Conservation (phyloP, 2,329 filamentous ascomycete genomes). For the Amauroascus verrucosus region DNA sequence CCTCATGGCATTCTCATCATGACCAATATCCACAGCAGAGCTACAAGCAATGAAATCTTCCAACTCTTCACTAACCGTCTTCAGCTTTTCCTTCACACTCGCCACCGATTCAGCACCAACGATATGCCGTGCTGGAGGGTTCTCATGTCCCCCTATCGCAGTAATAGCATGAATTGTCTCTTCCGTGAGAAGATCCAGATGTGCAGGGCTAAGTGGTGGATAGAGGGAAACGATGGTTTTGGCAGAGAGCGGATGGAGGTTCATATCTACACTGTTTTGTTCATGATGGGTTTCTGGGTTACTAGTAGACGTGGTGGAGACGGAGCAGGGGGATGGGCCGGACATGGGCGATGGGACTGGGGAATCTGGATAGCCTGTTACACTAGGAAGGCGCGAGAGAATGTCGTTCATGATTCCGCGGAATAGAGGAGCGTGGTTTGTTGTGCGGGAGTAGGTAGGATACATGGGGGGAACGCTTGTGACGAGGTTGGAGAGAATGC, state of each 20-base stretch:
- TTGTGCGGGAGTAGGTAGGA: slow-evolving; percentile 56
- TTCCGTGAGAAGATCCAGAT: slow-evolving; percentile 64
- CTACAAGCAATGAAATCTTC: slow-evolving; percentile 94
- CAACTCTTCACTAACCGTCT: slow-evolving; percentile 88
- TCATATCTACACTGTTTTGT: slow-evolving; percentile 13
- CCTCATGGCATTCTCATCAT: slow-evolving; percentile 23
- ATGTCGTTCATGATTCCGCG: slow-evolving; percentile 74
- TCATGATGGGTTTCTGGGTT: slow-evolving; percentile 5
- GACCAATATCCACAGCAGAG: slow-evolving; percentile 58
- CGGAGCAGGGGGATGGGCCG: neutral
- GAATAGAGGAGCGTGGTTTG: slow-evolving; percentile 67
- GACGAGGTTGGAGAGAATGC: slow-evolving; percentile 75
- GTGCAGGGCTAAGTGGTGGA: slow-evolving; percentile 56
- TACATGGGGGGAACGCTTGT: slow-evolving; percentile 67
- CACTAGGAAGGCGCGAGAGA: slow-evolving; percentile 63
- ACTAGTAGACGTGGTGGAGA: slow-evolving; percentile 1
- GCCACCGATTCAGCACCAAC: slow-evolving; percentile 80
- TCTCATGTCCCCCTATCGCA: slow-evolving; percentile 89
- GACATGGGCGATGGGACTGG: slow-evolving; percentile 5
- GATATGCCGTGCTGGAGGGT: slow-evolving; percentile 87
- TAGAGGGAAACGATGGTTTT: slow-evolving; percentile 56
- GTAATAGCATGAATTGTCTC: slow-evolving; percentile 88
- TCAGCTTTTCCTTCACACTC: slow-evolving; percentile 89
- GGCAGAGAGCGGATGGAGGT: slow-evolving; percentile 26
- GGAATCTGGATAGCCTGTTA: slow-evolving; percentile 34